Base-by-base conservation (phyloP, 306 rosid species). In the Luffa aegyptiaca region DNA sequence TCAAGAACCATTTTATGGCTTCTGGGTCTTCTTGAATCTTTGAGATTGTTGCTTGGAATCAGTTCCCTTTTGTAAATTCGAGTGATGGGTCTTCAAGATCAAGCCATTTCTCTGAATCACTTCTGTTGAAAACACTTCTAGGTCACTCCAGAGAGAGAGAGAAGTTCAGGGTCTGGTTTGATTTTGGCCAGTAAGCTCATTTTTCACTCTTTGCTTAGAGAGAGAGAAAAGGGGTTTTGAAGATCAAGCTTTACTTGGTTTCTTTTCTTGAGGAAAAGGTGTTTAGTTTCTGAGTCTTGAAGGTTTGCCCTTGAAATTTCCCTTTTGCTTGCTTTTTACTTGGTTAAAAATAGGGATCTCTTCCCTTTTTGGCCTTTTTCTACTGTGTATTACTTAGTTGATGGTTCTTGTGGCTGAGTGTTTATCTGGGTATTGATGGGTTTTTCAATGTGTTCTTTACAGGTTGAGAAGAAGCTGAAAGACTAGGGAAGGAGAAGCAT, bases 241-340 rank as follows among this genome's bases (percentile, higher is more conserved):
- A 82, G 90, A 81, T 80, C 80, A 89, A 87, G 96, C 83, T 79
- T 52, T 36, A 55, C 44, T 80, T 82, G 79, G 65, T 84, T 80
- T 62, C 21, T 48, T 49, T 81, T 81, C 79, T 75, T 80, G 69
- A 62, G 36, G 17, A 63, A 6, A 37, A 64, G 10, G 46, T 64
- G 71, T 37, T 13, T 63, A 64, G 88, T 86, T 75, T 86, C 87
- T 62, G 88, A 84, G 73, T 75, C 95, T 89, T 88, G 80, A 90
- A 94, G 96, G 94, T 92, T 89, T 75, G 90, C 91, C 46, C 86
- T 88, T 84, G 6, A 71, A 20, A 6, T 72, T 72, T 48, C 77
- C 14, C 42, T 81, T 53, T 81, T 80, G 77, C 80, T 58, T 86
- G 82, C 79, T 84, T 87, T 78, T 84, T 82, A 84, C 82, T 21